Base-by-base conservation (phyloP, 1,139 yeast genomes). In the Keqinozyma sinolaborantium region DNA sequence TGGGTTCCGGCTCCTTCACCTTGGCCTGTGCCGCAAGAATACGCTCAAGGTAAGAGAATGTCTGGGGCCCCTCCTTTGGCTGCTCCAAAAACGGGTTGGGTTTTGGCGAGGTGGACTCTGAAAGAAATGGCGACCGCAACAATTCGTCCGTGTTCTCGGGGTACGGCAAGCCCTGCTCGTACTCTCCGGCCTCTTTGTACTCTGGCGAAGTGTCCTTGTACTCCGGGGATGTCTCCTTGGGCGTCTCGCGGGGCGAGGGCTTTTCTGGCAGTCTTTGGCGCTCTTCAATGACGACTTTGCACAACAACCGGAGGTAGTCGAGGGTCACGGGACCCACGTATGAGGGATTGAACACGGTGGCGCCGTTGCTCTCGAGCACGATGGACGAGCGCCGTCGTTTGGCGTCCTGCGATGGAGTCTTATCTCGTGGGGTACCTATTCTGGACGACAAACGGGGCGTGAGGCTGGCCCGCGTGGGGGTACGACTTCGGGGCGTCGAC, bases 251-350 rank as follows among this genome's bases (percentile, higher is more conserved):
- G 2, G 15, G 15, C 6, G 15, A 7, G 15, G 20, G 12, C 8
- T 24, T 26, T 14, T 23, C 31, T 21, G 16, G 23, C 20, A 24
- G 24, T 19, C 19, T 30, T 29, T 30, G 28, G 28, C 34, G 37
- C 26, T 47, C 55, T 23, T 51, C 51, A 5, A 55, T 40, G 38
- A 57, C 55, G 1, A 62, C 60, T 30, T 53, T 49, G 33, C 72
- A 64, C 30, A 66, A 56, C 20, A 55, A 56, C 28, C 62, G 45
- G 30, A 68, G 48, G 31, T 61, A 68, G 28, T 64, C 70, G 5
- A 60, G 47, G 1, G 72, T 65, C 4, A 68, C 51, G 1, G 70
- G 65, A 0, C 73, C 73, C 5, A 52, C 47, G 39, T 66, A 66
- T 9, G 49, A 53, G 0, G 60, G 50, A 24, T 61, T 60, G 32